Conservation (phyloP, 805 yeast genomes). For the Tetrapisispora iriomotensis region DNA sequence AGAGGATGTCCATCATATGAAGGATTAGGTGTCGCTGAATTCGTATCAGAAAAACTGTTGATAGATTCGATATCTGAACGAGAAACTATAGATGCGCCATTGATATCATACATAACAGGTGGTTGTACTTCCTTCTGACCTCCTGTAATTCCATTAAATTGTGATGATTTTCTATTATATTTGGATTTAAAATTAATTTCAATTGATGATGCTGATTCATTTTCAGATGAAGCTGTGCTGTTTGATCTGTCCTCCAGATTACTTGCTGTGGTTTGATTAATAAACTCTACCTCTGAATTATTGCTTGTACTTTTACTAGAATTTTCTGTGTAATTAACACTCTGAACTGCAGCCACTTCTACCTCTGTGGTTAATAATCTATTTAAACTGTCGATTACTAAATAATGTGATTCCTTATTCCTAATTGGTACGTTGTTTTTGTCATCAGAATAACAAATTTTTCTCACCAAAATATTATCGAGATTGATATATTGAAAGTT, state of each 20-base stretch:
- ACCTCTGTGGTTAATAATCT: slow-evolving; percentile 7
- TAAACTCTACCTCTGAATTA: neutral
- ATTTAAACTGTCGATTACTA: slow-evolving; percentile 23
- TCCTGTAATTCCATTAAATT: too few species aligned
- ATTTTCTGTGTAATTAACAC: neutral
- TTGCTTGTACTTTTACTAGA: neutral
- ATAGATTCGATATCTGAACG: slow-evolving; percentile 20
- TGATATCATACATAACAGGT: too few species aligned
- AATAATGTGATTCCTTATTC: slow-evolving; percentile 28
- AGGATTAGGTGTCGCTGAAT: neutral
- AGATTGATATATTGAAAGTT: slow-evolving; percentile 25
- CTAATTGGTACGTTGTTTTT: slow-evolving; percentile 4
- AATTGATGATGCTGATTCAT: slow-evolving; percentile 3
- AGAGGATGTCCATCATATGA: slow-evolving; percentile 12
- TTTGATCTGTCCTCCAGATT: neutral
- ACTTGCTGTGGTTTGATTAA: neutral
- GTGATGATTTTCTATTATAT: neutral
- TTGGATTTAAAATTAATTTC: slow-evolving; percentile 5
- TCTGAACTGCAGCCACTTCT: neutral
- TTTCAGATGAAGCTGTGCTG: neutral
- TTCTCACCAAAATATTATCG: slow-evolving; percentile 22
- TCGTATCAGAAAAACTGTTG: slow-evolving; percentile 11
- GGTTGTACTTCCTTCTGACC: too few species aligned
- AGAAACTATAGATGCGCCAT: slow-evolving; percentile 6
- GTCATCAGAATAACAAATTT: slow-evolving; percentile 21